Base-by-base conservation (phyloP, 148 eudicot genomes). In the Drosera capensis region DNA sequence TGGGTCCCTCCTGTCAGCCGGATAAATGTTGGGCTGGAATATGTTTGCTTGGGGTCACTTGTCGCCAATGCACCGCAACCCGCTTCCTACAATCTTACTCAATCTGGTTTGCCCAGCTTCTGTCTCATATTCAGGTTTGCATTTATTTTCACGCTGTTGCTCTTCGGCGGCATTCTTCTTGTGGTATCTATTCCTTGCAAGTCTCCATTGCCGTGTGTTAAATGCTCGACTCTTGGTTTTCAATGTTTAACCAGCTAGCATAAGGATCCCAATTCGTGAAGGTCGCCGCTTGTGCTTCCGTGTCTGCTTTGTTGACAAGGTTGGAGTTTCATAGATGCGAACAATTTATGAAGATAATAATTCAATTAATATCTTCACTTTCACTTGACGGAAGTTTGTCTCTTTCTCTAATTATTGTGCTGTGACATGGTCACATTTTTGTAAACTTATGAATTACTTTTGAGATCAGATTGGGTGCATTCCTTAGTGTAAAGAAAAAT, bases 1-100 rank as follows among this genome's bases (percentile, higher is more conserved):
- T n/a, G n/a, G n/a, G n/a, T n/a, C n/a, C n/a, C n/a, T n/a, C n/a
- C n/a, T n/a, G n/a, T n/a, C 13, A 88, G 97, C 86, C 94, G 71
- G 97, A 88, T 75, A 84, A 84, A 63, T 67, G 92, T 56, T 78
- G 92, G 97, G 87, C 80, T 40, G 97, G 94, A 28, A 71, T 84
- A 39, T 84, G 95, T 73, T 72, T 88, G 64, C 69, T 88, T 36
- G 97, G 97, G 43, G 55, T 88, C 63, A 78, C 95, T 25, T 52
- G 66, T 65, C 65, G 72, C 34, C 81, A 73, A 59, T 83, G 87
- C 68, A 75, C 70, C 58, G 54, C 71, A 9, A 72, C 73, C 36
- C 92, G 95, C 30, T 88, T 88, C 58, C 55, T 75, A 51, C 67
- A 77, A 30, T 83, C 94, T 3, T 71, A 78, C 53, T 38, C 73